These are phyloP conservation scores for Xylaria sp. DNA, from an alignment of 2,329 filamentous ascomycete species.

Conservation along the genomic window DNA sequence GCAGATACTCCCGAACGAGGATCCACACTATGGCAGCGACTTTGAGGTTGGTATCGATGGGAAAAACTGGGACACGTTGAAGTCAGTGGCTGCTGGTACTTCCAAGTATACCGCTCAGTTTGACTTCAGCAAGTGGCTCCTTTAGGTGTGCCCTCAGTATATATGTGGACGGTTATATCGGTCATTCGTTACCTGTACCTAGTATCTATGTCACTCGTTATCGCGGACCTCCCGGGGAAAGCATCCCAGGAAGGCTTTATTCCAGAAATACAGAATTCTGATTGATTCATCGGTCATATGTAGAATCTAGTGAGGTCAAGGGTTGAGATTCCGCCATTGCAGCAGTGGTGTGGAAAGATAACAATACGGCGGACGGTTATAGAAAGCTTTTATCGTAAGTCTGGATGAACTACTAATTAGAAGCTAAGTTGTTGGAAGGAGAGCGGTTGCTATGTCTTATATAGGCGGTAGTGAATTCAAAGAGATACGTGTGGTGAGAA, in stretches of 20 bases:
- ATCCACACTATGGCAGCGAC: not conserved
- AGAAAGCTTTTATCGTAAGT: not conserved
- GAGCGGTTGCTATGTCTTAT: not conserved
- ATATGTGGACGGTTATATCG: not conserved
- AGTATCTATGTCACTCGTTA: not conserved
- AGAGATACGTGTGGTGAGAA: not conserved
- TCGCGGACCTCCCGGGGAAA: too few relatives aligned
- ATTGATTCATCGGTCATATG: too few relatives aligned
- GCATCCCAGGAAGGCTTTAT: too few relatives aligned
- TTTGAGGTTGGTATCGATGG: constrained; percentile 9
- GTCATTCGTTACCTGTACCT: constrained; percentile 5
- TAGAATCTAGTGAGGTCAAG: not conserved
- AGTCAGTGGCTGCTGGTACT: constrained; percentile 3
- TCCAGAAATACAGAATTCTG: too few relatives aligned
- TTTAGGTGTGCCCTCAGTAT: not conserved
- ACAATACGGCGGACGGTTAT: not conserved
- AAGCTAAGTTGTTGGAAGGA: not conserved
- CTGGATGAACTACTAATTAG: not conserved
- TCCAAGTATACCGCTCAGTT: constrained; percentile 12
- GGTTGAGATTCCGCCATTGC: not conserved
- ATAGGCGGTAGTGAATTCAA: not conserved
- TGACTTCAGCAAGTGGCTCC: constrained; percentile 15
- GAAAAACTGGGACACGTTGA: constrained; percentile 10
- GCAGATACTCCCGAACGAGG: constrained; percentile 7
- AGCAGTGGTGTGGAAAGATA: not conserved